Percentiles rank a stretch among this genome's conserved stretches.
Evolutionary conservation across 2,329 filamentous ascomycete genomes (phyloP).

Genomic region (Blumeria hordei): DNA sequence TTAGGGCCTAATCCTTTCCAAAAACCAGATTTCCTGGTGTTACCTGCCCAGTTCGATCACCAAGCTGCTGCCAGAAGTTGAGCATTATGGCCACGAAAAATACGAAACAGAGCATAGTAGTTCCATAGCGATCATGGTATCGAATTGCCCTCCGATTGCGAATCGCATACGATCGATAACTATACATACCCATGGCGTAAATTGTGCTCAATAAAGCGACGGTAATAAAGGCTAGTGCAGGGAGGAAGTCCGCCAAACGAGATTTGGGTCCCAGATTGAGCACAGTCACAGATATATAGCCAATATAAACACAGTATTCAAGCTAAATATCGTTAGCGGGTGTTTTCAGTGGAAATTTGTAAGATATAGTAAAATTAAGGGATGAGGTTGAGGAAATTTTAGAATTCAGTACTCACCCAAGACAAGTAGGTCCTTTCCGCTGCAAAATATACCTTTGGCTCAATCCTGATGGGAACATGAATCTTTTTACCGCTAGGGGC

Average conservation of each 20-base stretch:
- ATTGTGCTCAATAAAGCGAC: conserved; percentile 55
- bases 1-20: neutral
- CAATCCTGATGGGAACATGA: conserved; percentile 82
- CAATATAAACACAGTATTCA: conserved; percentile 88
- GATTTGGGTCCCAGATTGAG: conserved; percentile 52
- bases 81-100: conserved; percentile 50
- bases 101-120: conserved; percentile 48
- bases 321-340: conserved; percentile 27
- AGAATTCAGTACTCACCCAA: conserved; percentile 36
- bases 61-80: conserved; percentile 63
- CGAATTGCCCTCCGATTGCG: conserved; percentile 59
- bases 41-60: conserved; percentile 20
- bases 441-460: conserved; percentile 94
- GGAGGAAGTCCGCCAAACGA: conserved; percentile 33
- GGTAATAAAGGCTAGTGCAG: conserved; percentile 57
- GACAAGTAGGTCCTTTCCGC: conserved; percentile 88
- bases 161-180: conserved; percentile 74
- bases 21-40: conserved; percentile 3
- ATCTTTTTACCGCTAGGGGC: conserved; percentile 74
- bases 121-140: conserved; percentile 80
- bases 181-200: conserved; percentile 65
- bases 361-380: neutral
- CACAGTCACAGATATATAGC: conserved; percentile 61
- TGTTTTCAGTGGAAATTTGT: no score
- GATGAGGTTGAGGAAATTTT: neutral